Percentiles rank a stretch among this genome's conserved stretches.
phyloP scores from a whole-genome alignment of 1,284 basidiomycete genomes.

The Rhodotorula sp. region DNA sequence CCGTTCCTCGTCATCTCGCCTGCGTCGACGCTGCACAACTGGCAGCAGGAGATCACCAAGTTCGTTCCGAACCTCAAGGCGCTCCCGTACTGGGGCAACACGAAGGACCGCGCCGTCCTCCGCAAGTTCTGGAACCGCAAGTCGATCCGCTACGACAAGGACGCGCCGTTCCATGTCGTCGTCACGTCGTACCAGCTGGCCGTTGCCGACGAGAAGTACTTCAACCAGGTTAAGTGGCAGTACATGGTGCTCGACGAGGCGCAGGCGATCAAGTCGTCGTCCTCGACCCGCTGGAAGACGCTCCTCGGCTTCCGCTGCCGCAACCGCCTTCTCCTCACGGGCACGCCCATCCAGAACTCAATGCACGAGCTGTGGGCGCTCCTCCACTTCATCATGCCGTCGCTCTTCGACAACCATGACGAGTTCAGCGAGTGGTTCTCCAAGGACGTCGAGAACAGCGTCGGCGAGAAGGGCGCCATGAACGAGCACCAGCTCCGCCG shows the following conservation, averaged over 20 bases:
- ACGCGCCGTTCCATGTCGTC: constrained; percentile 94
- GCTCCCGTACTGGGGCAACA: constrained; percentile 96
- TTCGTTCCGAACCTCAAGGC: constrained; percentile 95
- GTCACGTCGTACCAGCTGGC: constrained; percentile 98
- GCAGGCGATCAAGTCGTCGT: constrained; percentile 98
- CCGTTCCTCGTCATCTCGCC: constrained; percentile 99
- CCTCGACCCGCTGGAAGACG: constrained; percentile 97
- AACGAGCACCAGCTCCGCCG: constrained; percentile 95
- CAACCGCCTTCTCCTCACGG: constrained; percentile 91
- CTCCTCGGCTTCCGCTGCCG: constrained; percentile 93
- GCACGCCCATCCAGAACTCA: constrained; percentile 98
- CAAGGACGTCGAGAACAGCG: constrained; percentile 92
- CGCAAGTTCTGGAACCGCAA: constrained; percentile 99
- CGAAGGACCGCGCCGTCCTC: constrained; percentile 91
- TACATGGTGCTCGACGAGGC: constrained; percentile 99
- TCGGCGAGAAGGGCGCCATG: constrained; percentile 83
- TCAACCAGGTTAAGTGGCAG: constrained; percentile 98
- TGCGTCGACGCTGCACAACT: constrained; percentile 96
- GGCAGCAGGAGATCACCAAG: constrained; percentile 96
- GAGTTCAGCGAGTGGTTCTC: constrained; percentile 99
- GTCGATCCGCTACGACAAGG: constrained; percentile 91
- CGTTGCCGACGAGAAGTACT: constrained; percentile 97
- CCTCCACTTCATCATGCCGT: constrained; percentile 99
- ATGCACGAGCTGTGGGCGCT: constrained; percentile 99
- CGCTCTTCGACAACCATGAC: constrained; percentile 97